Conservation (phyloP, 106 monocot genomes). For the Hemerocallis citrina region DNA sequence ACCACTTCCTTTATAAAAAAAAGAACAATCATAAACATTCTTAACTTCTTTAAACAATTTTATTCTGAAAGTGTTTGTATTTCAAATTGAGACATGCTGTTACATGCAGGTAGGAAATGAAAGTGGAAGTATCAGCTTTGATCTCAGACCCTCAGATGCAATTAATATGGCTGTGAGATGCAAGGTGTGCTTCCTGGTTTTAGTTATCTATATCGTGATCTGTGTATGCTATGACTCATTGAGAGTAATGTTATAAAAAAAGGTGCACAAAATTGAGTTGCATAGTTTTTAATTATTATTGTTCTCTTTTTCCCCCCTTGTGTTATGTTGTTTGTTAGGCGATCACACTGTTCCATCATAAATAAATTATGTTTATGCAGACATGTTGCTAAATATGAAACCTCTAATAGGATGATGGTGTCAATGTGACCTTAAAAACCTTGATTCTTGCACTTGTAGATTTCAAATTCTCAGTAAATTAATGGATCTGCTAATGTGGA, state of each 20-base stretch:
- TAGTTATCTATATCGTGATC: too few relatives aligned
- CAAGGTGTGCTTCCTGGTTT: slow-evolving; percentile 45
- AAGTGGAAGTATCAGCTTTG: slow-evolving; percentile 49
- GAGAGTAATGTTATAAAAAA: not conserved
- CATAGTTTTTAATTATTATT: not conserved
- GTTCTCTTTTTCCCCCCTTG: not conserved
- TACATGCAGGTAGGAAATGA: slow-evolving; percentile 55
- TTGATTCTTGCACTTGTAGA: too few relatives aligned
- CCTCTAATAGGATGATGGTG: too few relatives aligned
- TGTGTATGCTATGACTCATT: not conserved
- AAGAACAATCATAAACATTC: not conserved
- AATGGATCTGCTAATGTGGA: too few relatives aligned
- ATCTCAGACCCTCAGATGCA: slow-evolving; percentile 90
- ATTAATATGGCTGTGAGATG: slow-evolving; percentile 89
- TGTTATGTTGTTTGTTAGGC: not conserved
- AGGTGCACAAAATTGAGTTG: not conserved
- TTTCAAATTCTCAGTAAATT: too few relatives aligned
- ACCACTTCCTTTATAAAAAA: too few relatives aligned
- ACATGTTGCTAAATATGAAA: too few relatives aligned
- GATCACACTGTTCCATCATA: not conserved
- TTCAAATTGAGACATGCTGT: not conserved
- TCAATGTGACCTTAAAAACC: too few relatives aligned
- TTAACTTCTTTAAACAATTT: not conserved
- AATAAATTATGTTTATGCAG: not conserved
- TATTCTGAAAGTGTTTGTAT: too few relatives aligned